phyloP scores from a whole-genome alignment of 73 alveolate species.

The Paramecium primaurelia region DNA sequence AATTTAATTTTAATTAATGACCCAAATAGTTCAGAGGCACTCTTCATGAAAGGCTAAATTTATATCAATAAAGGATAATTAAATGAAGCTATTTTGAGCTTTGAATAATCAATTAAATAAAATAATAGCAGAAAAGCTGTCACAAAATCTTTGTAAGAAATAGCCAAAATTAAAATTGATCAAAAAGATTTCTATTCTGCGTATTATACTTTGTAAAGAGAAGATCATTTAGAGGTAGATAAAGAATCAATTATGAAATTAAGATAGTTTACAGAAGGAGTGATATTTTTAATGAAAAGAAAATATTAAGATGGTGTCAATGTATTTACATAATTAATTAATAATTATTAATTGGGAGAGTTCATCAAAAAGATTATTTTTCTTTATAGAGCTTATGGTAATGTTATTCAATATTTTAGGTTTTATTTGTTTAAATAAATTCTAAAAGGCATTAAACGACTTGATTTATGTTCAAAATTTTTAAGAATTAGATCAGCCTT shows the following conservation, averaged over 20 bases:
- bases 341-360: conserved; percentile 52
- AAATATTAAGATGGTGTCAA: conserved; percentile 74
- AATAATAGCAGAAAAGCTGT: conserved; percentile 62
- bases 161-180: conserved; percentile 70
- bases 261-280: conserved; percentile 78
- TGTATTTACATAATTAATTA: conserved; percentile 56
- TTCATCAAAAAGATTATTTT: conserved; percentile 62
- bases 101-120: conserved; percentile 73
- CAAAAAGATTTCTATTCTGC: conserved; percentile 84
- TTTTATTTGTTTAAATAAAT: conserved; percentile 64
- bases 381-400: conserved; percentile 79
- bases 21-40: conserved; percentile 60
- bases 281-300: conserved; percentile 75
- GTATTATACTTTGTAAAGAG: conserved; percentile 71
- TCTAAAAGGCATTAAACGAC: conserved; percentile 74
- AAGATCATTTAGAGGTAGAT: conserved; percentile 65
- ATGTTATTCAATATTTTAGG: not conserved
- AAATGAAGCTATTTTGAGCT: conserved; percentile 67
- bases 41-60: conserved; percentile 67
- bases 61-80: conserved; percentile 50
- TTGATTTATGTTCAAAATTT: conserved; percentile 60
- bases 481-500: conserved; percentile 52
- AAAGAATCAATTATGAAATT: conserved; percentile 62
- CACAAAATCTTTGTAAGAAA: conserved; percentile 70
- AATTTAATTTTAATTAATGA: conserved; percentile 1